phyloP scores from a whole-genome alignment of 2,329 filamentous ascomycete genomes.

The Penicillium expansum region DNA sequence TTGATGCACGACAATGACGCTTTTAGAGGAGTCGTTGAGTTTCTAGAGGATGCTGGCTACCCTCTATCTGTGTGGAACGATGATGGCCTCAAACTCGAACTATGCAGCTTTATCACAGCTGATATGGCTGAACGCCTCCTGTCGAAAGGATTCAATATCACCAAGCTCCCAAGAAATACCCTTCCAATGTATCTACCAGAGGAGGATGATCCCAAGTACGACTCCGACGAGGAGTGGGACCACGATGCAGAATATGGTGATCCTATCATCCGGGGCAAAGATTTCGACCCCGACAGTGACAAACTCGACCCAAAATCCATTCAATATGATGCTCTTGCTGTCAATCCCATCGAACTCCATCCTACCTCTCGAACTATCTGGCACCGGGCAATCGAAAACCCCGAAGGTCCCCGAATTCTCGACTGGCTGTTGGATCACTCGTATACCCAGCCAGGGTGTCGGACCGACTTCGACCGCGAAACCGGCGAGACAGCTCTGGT shows the following conservation, averaged over 20 bases:
- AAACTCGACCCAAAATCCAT: background rate
- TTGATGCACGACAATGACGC: background rate
- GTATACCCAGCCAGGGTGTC: background rate
- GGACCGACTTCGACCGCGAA: background rate
- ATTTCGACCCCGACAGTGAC: background rate
- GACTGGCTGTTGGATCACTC: conserved; percentile 2
- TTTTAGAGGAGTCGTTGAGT: background rate
- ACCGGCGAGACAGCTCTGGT: background rate
- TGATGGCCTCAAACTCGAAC: conserved; percentile 2
- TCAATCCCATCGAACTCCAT: background rate
- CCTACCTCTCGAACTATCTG: conserved; percentile 2
- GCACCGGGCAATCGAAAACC: conserved; percentile 4
- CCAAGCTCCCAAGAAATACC: conserved; percentile 1
- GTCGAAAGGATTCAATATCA: conserved; percentile 3
- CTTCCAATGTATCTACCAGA: background rate
- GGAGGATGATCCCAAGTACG: background rate
- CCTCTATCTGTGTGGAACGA: conserved; percentile 3
- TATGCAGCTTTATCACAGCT: background rate
- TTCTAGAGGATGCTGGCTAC: background rate
- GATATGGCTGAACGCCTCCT: conserved; percentile 1
- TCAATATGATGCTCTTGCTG: background rate
- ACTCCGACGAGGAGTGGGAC: background rate
- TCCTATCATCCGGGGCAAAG: background rate
- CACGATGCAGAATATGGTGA: conserved; percentile 1
- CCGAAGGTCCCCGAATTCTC: background rate